Conservation (phyloP, 2,329 filamentous ascomycete genomes). For the Talaromyces albobiverticillius region DNA sequence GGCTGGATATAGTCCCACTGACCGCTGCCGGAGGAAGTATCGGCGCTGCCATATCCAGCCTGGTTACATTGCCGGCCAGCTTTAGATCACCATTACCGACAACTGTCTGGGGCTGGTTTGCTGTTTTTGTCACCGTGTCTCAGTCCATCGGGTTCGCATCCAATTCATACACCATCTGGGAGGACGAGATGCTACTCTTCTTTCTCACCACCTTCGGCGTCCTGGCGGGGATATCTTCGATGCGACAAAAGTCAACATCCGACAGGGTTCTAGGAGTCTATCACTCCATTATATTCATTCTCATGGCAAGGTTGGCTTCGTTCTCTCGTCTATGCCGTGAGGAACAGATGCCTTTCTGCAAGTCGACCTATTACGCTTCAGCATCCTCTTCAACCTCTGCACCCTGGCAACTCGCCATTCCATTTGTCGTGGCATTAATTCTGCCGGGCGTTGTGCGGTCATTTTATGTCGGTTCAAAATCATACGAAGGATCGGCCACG, state of each 20-base stretch:
- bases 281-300: slow-evolving; percentile 78
- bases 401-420: slow-evolving; percentile 80
- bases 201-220: slow-evolving; percentile 86
- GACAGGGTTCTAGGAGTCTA: slow-evolving; percentile 76
- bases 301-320: slow-evolving; percentile 75
- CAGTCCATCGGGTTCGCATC: slow-evolving; percentile 94
- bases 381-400: slow-evolving; percentile 88
- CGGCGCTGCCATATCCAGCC: slow-evolving; percentile 38
- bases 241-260: slow-evolving; percentile 64
- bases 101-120: slow-evolving; percentile 87
- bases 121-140: slow-evolving; percentile 74
- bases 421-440: slow-evolving; percentile 67
- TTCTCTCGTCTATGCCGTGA: slow-evolving; percentile 91
- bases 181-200: slow-evolving; percentile 90
- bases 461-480: slow-evolving; percentile 77
- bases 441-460: slow-evolving; percentile 78
- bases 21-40: slow-evolving; percentile 46
- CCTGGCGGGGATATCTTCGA: slow-evolving; percentile 68
- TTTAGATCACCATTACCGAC: slow-evolving; percentile 60
- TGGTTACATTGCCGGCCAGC: slow-evolving; percentile 36
- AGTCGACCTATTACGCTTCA: slow-evolving; percentile 92
- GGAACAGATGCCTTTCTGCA: slow-evolving; percentile 97
- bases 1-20: slow-evolving; percentile 35
- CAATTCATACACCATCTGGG: slow-evolving; percentile 98
- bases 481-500: slow-evolving; percentile 81